phyloP scores from a whole-genome alignment of 2,329 filamentous ascomycete species.

The Teratosphaeria epicoccoides region DNA sequence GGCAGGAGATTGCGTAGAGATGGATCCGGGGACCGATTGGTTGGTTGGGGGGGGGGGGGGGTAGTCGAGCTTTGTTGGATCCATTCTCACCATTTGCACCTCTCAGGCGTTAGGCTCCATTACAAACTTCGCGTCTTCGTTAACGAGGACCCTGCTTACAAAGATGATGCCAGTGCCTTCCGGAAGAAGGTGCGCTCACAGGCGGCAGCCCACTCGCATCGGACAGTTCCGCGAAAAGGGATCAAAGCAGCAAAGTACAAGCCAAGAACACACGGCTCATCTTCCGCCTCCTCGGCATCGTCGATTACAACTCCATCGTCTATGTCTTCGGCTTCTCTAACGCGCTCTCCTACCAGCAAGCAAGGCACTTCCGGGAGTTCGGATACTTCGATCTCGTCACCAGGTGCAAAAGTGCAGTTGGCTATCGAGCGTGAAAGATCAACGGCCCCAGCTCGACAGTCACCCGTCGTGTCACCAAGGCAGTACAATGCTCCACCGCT shows the following conservation, averaged over 20 bases:
- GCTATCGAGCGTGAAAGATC: background rate
- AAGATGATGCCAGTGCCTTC: constrained; percentile 7
- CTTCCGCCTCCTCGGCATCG: background rate
- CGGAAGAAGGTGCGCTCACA: constrained; percentile 12
- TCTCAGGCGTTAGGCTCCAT: too few species aligned
- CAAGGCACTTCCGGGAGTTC: background rate
- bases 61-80: too few species aligned
- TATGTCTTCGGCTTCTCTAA: background rate
- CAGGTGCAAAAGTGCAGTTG: background rate
- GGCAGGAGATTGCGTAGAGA: background rate
- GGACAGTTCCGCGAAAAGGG: constrained; percentile 7
- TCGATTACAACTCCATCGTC: background rate
- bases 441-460: background rate
- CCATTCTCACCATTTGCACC: too few species aligned
- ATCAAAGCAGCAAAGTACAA: constrained; percentile 1
- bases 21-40: too few species aligned
- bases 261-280: background rate
- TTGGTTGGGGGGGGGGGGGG: too few species aligned
- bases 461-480: background rate
- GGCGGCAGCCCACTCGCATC: constrained; percentile 12
- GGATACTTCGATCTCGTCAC: background rate
- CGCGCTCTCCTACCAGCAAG: background rate
- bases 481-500: background rate
- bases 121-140: too few species aligned
- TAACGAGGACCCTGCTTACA: constrained; percentile 4